Base-by-base conservation (phyloP, 2,329 filamentous ascomycete species). In the Pestalotiopsis sp. region DNA sequence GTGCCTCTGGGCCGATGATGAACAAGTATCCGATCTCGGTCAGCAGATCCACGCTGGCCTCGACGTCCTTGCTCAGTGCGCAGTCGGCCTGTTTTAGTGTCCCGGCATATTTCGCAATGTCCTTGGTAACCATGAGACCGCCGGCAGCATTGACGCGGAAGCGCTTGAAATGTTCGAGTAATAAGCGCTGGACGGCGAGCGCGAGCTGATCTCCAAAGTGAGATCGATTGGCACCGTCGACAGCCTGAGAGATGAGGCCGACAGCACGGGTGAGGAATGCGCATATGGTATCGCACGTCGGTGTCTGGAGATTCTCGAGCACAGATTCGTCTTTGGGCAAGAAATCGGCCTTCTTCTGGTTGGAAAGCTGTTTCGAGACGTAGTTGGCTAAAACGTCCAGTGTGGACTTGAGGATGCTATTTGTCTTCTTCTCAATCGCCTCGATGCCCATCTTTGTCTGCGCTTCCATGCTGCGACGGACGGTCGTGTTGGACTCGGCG, bases 21-120 rank as follows among this genome's bases (percentile, higher is more conserved):
- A 99, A 99, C 66, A 99, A 82, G 77, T 95, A 98, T 12, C 95
- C 95, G 69, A 99, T 94, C 84, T 99, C 96, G 31, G 94, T 91
- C 70, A 99, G 82, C 60, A 97, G 88, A 82, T 99, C 95, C 72
- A 98, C 88, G 66, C 89, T 88, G 27, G 86, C 86, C 73, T 88
- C 87, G 63, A 90, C 89, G 56, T 92, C 89, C 74, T 90, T 91
- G 66, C 88, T 86, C 56, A 95, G 84, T 36, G 92, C 88, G 94
- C 94, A 98, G 12, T 64, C 61, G n/a, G 38, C 39, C 41, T 90
- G 90, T 71, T 93, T 90, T 72, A 99, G 86, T 12, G 97, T 89
- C 70, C 95, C 92, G 9, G 93, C 92, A 80, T 99, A 99, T 77
- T 94, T 94, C 45, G 94, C 93, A 79, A 98, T 95, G 78, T 99